A percentile compares a stretch with the other conserved stretches of the same genome.
Evolutionary conservation across 1,284 basidiomycete genomes (phyloP).

Genomic region (Malassezia restricta): DNA sequence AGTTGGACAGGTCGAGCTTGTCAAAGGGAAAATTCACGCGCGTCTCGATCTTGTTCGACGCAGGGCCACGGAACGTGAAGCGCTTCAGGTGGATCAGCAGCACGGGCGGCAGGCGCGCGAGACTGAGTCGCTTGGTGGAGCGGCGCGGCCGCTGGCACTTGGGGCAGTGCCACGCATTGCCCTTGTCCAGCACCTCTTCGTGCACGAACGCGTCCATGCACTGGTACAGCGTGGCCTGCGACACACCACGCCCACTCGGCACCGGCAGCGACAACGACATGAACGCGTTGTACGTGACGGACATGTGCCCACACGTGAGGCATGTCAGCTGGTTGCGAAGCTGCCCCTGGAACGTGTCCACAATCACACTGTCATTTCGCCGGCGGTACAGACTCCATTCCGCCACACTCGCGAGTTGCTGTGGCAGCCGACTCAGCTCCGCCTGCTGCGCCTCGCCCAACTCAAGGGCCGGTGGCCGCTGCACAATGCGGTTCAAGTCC

Average conservation of each 20-base stretch:
- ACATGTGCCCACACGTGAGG: constrained; percentile 57
- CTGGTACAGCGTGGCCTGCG: constrained; percentile 62
- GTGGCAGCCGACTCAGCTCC: constrained; percentile 58
- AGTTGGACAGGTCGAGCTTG: constrained; percentile 72
- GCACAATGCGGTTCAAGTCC: constrained; percentile 28
- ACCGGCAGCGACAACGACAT: constrained; percentile 42
- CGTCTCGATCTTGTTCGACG: constrained; percentile 65
- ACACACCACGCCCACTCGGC: constrained; percentile 50
- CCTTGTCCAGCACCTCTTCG: constrained; percentile 79
- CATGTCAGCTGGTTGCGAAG: constrained; percentile 44
- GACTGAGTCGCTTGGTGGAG: constrained; percentile 71
- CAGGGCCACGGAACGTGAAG: constrained; percentile 80
- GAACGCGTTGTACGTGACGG: constrained; percentile 77
- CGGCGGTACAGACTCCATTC: constrained; percentile 35
- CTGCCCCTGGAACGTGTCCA: constrained; percentile 34
- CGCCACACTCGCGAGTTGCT: constrained; percentile 50
- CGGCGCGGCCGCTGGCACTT: constrained; percentile 72
- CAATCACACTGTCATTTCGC: constrained; percentile 38
- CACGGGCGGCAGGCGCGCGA: constrained; percentile 77
- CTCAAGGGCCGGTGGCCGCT: constrained; percentile 31
- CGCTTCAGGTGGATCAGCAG: constrained; percentile 91
- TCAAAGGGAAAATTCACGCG: constrained; percentile 58
- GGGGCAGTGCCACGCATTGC: constrained; percentile 82
- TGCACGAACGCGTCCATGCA: constrained; percentile 85
- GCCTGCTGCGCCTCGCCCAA: constrained; percentile 36